Base-by-base conservation (phyloP, 139 green algal species). In the Coelastrella sp. region DNA sequence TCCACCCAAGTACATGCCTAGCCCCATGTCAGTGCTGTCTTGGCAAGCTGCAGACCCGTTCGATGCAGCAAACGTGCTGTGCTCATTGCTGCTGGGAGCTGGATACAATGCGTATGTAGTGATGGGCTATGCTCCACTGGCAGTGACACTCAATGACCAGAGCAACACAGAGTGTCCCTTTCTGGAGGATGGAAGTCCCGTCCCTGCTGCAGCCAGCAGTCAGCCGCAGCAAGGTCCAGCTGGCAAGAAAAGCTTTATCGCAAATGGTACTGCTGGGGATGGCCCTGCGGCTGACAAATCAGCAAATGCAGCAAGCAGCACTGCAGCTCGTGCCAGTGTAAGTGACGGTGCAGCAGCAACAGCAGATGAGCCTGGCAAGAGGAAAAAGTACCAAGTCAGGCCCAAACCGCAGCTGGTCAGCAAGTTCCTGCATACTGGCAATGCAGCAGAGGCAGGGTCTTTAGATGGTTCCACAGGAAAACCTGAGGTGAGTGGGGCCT, bases 41-140 rank as follows among this genome's bases (percentile, higher is more conserved):
- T 98, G 95, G 95, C 95, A 96, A 91, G 93, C 94, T 5, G 96
- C 94, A n/a, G 96, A 98, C 88, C 92, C 78, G 14, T 98, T 98
- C 91, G 97, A 99, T 93, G 92, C 98, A 79, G 91, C 95, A 3
- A 91, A 91, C 8, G 86, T 97, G 86, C 93, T 98, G 80, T 92
- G 89, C 74, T 97, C 93, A 2, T 88, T 98, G 86, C 93, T 98
- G 59, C 80, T 97, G 71, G 93, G 95, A 56, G 87, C 93, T 20
- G 97, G 97, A 7, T 98, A 96, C 92, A 95, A 98, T 87, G 97
- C 97, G 0, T 98, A 94, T 85, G 94, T 98, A 7, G 95, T 96
- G 3, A 88, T 95, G 54, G 97, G 97, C 16, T 91, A 95, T 87
- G 83, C 91, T 23, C 86, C 94, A 54, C 83, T 91, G 32, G 85